Evolutionary conservation across 345 rosid genomes (phyloP).

Genomic region (Raphanus raphanistrum): DNA sequence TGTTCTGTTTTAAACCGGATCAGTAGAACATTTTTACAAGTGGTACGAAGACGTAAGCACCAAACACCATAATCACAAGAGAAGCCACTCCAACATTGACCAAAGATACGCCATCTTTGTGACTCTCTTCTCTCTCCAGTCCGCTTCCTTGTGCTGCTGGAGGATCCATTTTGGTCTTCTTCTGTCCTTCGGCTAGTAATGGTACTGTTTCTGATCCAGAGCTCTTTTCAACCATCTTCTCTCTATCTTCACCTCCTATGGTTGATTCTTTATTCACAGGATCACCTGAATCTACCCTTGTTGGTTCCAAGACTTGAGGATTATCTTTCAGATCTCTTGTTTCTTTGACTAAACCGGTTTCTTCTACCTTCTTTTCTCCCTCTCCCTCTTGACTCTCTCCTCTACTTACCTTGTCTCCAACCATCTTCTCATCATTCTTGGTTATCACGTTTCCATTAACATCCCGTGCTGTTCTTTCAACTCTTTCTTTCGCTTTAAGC

Average conservation of each 20-base stretch:
- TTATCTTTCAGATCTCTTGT: not conserved
- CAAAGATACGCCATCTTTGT: slow-evolving; percentile 14
- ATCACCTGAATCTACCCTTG: not conserved
- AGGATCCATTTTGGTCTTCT: not conserved
- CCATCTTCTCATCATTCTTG: slow-evolving; percentile 10
- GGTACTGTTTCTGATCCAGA: slow-evolving; percentile 1
- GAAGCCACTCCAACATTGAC: slow-evolving; percentile 40
- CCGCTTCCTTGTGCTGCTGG: not conserved
- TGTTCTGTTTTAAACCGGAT: slow-evolving; percentile 7
- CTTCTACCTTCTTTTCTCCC: slow-evolving; percentile 5
- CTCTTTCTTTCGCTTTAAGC: slow-evolving; percentile 15
- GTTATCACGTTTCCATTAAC: not conserved
- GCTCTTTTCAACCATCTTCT: slow-evolving; percentile 4
- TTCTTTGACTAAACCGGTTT: slow-evolving; percentile 18
- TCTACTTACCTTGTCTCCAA: slow-evolving; percentile 3
- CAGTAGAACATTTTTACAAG: slow-evolving; percentile 26
- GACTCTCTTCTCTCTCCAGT: not conserved
- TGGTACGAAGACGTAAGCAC: slow-evolving; percentile 37
- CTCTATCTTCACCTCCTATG: not conserved
- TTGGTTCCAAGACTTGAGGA: not conserved
- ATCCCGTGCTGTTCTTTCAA: not conserved
- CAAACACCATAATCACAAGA: slow-evolving; percentile 42
- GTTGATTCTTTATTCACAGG: not conserved
- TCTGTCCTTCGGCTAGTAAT: slow-evolving; percentile 5
- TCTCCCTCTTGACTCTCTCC: slow-evolving; percentile 2